Conservation (phyloP, 345 rosid species). For the Eucalyptus rudis region DNA sequence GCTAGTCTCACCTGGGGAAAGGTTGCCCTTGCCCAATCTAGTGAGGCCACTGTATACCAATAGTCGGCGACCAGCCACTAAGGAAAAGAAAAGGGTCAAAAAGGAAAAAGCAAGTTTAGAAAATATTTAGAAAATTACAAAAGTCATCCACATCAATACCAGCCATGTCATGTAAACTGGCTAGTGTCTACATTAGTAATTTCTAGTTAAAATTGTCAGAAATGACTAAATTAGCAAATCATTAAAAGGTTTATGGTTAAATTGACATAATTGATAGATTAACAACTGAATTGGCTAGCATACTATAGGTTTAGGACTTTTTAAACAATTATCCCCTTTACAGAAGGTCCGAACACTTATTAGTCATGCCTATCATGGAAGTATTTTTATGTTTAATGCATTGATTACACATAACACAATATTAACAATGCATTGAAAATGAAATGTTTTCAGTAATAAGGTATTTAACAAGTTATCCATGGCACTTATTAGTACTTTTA, state of each 20-base stretch:
- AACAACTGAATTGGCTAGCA: rapidly evolving
- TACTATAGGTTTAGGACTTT: neutral
- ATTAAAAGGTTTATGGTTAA: rapidly evolving
- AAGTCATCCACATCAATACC: neutral
- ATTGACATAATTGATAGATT: neutral
- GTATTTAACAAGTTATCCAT: neutral
- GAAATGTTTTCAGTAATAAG: neutral
- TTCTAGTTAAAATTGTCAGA: rapidly evolving
- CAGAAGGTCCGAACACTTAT: neutral
- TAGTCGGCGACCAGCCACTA: rapidly evolving
- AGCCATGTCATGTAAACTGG: too few species aligned
- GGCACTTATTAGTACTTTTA: neutral
- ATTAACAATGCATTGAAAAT: neutral
- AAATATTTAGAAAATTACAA: too few species aligned
- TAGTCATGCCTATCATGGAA: neutral
- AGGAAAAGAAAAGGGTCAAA: neutral
- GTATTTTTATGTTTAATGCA: neutral
- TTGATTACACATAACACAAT: neutral
- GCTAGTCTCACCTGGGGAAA: too few species aligned
- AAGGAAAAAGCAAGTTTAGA: rapidly evolving
- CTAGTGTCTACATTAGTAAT: neutral
- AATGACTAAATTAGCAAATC: neutral
- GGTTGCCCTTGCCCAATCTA: neutral
- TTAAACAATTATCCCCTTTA: neutral
- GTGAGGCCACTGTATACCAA: rapidly evolving